Evolutionary conservation across 148 eudicot genomes (phyloP), one percentile per base, ranked within the genome.

Genomic region (Rhododendron griersonianum): DNA sequence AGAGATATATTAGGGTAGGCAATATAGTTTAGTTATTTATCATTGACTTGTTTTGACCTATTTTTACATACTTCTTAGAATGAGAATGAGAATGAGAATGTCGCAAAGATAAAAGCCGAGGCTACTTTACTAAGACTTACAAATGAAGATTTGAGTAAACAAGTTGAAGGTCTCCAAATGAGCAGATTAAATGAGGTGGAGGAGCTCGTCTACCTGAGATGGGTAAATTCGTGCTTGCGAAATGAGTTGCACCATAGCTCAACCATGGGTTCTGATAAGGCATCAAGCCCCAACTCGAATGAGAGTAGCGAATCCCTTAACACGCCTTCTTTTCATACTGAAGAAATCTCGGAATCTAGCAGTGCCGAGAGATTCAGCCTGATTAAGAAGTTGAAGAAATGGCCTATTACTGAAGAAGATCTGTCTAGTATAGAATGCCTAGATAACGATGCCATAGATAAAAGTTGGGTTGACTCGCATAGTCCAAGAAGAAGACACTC

Each of bases 91-190:
- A 39, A 61, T 30, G 69, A 95, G 61, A 39, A 61, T 30, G 69
- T 94, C 55, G 91, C 90, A 53, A 91, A 92, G 88, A 90, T 92
- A 28, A 94, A 93, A 89, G 94, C 91, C 11, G 98, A 95, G 90
- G 93, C 96, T 75, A 91, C 92, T 73, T 48, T 89, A 79, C 61
- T 55, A 83, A 93, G 90, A 89, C 91, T 87, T 83, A 91, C 92
- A 83, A 95, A 95, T 78, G 93, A 93, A 88, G 94, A 94, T 85
- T 84, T 95, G 82, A 89, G 92, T 83, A 95, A 95, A 86, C 98
- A 95, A 90, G 98, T 95, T 21, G 98, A 95, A 87, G 96, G 93
- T 65, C 92, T 94, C 71, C 96, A 95, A 89, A 88, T 92, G 87
- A 94, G 89, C 83, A 87, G 96, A 84, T 91, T 95, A 83, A 95